Evolutionary conservation across 2,329 filamentous ascomycete genomes (phyloP).

Genomic region (Ceratocystis variospora): DNA sequence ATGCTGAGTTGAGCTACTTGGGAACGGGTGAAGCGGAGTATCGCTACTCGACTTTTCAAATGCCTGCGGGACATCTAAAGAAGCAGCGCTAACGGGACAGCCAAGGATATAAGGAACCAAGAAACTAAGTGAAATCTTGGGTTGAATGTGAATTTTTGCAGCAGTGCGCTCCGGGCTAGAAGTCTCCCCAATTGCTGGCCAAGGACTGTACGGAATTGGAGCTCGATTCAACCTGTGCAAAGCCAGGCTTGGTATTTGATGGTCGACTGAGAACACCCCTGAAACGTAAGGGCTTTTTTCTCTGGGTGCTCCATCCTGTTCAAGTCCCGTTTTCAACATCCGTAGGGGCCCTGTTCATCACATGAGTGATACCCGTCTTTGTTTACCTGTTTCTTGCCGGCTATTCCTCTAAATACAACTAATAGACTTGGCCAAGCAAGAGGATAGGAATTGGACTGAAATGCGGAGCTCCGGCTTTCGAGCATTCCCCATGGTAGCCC

Average conservation of each 20-base stretch:
- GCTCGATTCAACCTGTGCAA: too few species aligned
- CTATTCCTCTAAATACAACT: background rate
- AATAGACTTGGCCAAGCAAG: background rate
- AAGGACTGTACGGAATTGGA: too few species aligned
- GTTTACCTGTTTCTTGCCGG: background rate
- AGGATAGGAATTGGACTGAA: background rate
- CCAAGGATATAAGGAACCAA: too few species aligned
- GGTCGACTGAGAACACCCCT: background rate
- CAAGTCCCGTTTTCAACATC: background rate
- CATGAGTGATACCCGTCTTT: background rate
- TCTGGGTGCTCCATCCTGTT: background rate
- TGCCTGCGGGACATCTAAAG: too few species aligned
- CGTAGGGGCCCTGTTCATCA: background rate
- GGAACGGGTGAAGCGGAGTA: background rate
- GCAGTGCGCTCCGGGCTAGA: too few species aligned
- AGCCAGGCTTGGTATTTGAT: background rate
- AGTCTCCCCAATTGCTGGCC: too few species aligned
- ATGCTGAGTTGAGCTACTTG: background rate
- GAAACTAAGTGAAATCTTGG: too few species aligned
- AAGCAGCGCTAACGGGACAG: too few species aligned
- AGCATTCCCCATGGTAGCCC: background rate
- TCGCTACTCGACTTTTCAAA: too few species aligned
- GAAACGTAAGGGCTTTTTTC: too few species aligned
- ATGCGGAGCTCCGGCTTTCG: background rate
- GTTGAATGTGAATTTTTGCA: too few species aligned